A percentile compares a stretch with the other conserved stretches of the same genome.
Conservation (phyloP, 306 rosid species). For the Aeschynomene evenia region DNA sequence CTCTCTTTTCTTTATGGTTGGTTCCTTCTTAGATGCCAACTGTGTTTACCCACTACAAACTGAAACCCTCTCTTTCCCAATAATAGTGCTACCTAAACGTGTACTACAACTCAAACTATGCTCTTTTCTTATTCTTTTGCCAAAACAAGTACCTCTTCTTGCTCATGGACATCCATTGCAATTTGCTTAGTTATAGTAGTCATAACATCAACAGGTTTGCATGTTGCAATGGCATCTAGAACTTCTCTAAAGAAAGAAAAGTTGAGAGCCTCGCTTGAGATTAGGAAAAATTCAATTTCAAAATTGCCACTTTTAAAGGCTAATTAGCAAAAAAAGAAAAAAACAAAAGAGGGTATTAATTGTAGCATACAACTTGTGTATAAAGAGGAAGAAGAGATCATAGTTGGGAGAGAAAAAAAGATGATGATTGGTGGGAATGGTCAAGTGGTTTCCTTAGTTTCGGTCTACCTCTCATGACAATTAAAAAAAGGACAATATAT, state of each 20-base stretch:
- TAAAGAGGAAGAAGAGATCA: background rate
- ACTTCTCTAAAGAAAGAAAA: conserved; percentile 14
- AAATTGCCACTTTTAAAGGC: background rate
- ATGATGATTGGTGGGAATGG: background rate
- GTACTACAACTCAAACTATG: conserved; percentile 24
- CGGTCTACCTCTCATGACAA: background rate
- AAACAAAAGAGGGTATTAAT: background rate
- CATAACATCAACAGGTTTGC: background rate
- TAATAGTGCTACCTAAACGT: conserved; percentile 20
- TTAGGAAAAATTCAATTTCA: background rate
- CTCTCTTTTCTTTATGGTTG: too few species aligned
- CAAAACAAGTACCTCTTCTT: conserved; percentile 6
- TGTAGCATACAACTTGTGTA: background rate
- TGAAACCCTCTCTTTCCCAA: conserved; percentile 20
- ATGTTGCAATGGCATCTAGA: conserved; percentile 3
- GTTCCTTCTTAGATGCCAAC: conserved; percentile 23
- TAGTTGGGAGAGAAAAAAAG: background rate
- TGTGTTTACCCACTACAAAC: conserved; percentile 1
- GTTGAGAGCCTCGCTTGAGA: background rate
- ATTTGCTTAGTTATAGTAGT: conserved; percentile 22
- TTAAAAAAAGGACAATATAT: background rate
- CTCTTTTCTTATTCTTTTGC: background rate
- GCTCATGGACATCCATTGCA: too few species aligned
- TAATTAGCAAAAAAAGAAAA: background rate
- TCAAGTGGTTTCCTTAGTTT: background rate